These are phyloP conservation scores for Lactuca saligna DNA, from an alignment of 129 eudicot genomes.

Conservation along the genomic window DNA sequence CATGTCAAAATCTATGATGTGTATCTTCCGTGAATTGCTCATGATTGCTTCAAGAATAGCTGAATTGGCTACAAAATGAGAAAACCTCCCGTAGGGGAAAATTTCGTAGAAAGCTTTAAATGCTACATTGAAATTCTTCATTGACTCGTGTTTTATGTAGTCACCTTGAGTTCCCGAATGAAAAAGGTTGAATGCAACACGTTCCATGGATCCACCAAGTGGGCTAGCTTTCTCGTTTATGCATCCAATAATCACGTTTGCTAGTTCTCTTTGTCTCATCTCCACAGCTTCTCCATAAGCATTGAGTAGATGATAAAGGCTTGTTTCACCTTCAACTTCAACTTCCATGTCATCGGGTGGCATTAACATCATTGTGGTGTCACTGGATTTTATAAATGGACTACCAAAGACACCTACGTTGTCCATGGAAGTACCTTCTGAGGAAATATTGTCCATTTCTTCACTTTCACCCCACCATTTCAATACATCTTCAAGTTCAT, in stretches of 20 bases:
- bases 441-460: constrained; percentile 7
- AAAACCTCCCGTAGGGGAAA: constrained; percentile 53
- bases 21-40: constrained; percentile 30
- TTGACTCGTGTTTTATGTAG: constrained; percentile 45
- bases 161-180: constrained; percentile 39
- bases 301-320: constrained; percentile 38
- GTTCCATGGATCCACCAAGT: constrained; percentile 50
- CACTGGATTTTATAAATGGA: constrained; percentile 22
- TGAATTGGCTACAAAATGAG: constrained; percentile 59
- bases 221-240: constrained; percentile 47
- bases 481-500: constrained; percentile 31
- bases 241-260: constrained; percentile 36
- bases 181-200: constrained; percentile 44
- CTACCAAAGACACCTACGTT: constrained; percentile 16
- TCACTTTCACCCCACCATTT: constrained; percentile 43
- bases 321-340: constrained; percentile 40
- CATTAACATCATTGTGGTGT: constrained; percentile 5
- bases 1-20: constrained; percentile 56
- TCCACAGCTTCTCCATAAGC: constrained; percentile 76
- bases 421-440: constrained; percentile 6
- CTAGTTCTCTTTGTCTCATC: constrained; percentile 44
- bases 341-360: constrained; percentile 33
- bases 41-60: constrained; percentile 58
- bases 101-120: constrained; percentile 46
- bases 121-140: constrained; percentile 43